Evolutionary conservation across 2,329 filamentous ascomycete species (phyloP).

Genomic region (Tolypocladium ophioglossoides): DNA sequence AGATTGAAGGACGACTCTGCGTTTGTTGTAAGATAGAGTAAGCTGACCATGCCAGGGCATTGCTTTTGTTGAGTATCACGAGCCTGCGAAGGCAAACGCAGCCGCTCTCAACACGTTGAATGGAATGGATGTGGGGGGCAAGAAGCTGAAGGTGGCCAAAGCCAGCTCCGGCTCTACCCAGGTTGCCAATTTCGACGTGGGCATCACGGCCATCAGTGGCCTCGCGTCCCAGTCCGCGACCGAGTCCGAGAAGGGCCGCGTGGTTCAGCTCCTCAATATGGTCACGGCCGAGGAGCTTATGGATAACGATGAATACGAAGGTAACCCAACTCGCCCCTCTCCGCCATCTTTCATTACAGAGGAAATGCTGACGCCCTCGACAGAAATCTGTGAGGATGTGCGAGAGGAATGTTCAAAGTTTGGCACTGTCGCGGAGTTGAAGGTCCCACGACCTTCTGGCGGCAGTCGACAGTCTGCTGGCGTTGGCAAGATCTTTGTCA

Average conservation of each 20-base stretch:
- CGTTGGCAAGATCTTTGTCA: conserved; percentile 96
- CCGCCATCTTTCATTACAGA: background rate
- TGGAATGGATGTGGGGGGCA: conserved; percentile 85
- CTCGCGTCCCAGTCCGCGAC: conserved; percentile 80
- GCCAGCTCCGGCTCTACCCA: conserved; percentile 94
- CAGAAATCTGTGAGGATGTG: conserved; percentile 95
- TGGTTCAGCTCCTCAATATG: conserved; percentile 95
- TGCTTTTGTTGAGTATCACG: conserved; percentile 90
- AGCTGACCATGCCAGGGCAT: conserved; percentile 53
- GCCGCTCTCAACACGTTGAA: conserved; percentile 86
- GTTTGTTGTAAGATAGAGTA: background rate
- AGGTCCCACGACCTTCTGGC: conserved; percentile 79
- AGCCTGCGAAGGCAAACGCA: conserved; percentile 59
- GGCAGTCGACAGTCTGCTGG: conserved; percentile 76
- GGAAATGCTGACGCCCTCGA: conserved; percentile 1
- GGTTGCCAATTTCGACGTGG: conserved; percentile 83
- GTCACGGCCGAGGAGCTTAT: conserved; percentile 91
- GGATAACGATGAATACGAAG: conserved; percentile 91
- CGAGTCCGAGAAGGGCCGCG: conserved; percentile 69
- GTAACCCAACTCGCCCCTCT: conserved; percentile 34
- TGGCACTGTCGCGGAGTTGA: conserved; percentile 75
- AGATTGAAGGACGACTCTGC: conserved; percentile 17
- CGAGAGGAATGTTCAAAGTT: conserved; percentile 89
- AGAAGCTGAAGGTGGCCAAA: conserved; percentile 72
- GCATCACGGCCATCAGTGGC: conserved; percentile 96